Base-by-base conservation (phyloP, 352 stramenopile genomes). In the Phytophthora europaea region DNA sequence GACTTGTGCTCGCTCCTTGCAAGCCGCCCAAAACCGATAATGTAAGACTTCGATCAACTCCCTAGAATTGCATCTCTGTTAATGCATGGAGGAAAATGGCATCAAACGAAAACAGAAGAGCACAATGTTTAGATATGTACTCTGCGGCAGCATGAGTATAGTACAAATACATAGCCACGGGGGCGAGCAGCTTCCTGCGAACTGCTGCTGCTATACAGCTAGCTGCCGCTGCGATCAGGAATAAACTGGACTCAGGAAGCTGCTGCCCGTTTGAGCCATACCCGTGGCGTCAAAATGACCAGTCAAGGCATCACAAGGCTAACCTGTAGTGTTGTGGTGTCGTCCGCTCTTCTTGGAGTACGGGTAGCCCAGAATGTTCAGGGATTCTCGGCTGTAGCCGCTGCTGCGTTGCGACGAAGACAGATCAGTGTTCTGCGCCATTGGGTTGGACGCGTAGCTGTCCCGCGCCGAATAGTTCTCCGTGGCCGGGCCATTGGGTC, bases 361-460 rank as follows among this genome's bases (percentile, higher is more conserved):
- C 54, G 88, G 88, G 73, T 96, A 96, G 65, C 84, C 87, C 65
- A 96, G 84, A 73, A 96, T 87, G 75, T 78, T 93, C 65, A 94
- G 73, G 33, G 88, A 94, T 31, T 94, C 87, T 48, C 83, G 80
- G 65, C 84, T 92, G 75, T 94, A 94, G 52, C 89, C 86, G 16
- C 75, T 50, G 67, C 67, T 81, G 40, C 31, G 65, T 58, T 77
- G 76, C 40, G 73, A 84, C 9, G 63, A 26, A 56, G 72, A 71
- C 57, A 72, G 56, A 65, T 80, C 69, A 26, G 52, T 50, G 55
- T 63, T 69, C 43, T 67, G 60, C 28, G 68, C 58, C 6, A 54
- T 36, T 52, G 69, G 65, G 12, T 55, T 45, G 52, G 73, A 62
- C 16, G 62, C 60, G 53, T 78, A 76, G 40, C 66, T 73, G 61